Evolutionary conservation across 202 grass and related monocot species (phyloP), one percentile per base, ranked within the genome.

Genomic region (Digitaria exilis): DNA sequence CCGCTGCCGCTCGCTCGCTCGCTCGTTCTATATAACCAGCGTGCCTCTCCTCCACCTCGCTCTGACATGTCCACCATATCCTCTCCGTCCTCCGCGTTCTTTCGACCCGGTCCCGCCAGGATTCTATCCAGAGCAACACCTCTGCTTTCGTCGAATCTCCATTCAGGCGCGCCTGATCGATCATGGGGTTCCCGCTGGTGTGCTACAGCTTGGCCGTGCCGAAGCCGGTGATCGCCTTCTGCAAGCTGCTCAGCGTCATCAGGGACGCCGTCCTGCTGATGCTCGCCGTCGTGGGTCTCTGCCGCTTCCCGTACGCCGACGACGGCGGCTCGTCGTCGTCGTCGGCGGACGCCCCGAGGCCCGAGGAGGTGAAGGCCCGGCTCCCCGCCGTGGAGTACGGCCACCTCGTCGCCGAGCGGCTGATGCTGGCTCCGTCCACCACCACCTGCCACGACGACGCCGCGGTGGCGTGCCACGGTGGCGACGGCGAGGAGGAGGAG

Each of bases 101-200:
- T 6, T 25, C 52, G n/a, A 3, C 7, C 68, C 46, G 12, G n/a
- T 7, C 14, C 13, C 43, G 69, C 3, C 18, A 75, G 19, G 52
- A 39, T 13, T 21, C 18, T 54, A 15, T 7, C 21, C 1, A 60
- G 11, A 56, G 50, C 9, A 34, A 0, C 24, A 9, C 7, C 71
- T 49, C 65, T 37, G 44, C 57, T 60, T 37, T 4, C 1, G 2
- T n/a, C n/a, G n/a, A n/a, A n/a, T n/a, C n/a, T n/a, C 22, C 34
- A 4, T 9, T 63, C 43, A 3, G 26, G 46, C 39, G n/a, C n/a
- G 21, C 16, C 8, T 9, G 61, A 2, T 10, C 0, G 46, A 18
- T 37, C 82, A 95, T 95, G 93, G 93, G 90, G 2, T 90, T 92
- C 87, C 93, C 93, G 66, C 24, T 92, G 48, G 90, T 88, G 82